Conservation (phyloP, 2,329 filamentous ascomycete species). For the Claviceps humidiphila region DNA sequence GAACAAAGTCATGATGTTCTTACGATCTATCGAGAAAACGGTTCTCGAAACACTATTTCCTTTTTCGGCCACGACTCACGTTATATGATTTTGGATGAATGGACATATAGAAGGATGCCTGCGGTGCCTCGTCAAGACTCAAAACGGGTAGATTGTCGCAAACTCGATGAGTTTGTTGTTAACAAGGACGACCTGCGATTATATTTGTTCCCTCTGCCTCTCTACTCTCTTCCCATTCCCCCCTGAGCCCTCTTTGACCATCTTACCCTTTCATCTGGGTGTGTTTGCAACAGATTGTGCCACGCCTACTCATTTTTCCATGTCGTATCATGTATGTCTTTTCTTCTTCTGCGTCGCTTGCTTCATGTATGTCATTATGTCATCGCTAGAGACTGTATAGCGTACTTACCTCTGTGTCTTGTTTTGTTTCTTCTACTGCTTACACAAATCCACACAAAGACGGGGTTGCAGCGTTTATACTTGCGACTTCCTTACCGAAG, state of each 20-base stretch:
- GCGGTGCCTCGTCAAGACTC: neutral
- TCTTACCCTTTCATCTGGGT: neutral
- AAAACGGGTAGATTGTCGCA: neutral
- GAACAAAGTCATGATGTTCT: slow-evolving; percentile 1
- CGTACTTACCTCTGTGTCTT: neutral
- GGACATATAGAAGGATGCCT: neutral
- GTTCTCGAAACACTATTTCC: neutral
- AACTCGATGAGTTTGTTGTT: neutral
- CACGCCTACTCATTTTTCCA: neutral
- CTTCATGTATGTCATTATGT: neutral
- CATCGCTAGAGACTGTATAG: neutral
- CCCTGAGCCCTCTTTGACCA: neutral
- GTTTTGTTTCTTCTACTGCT: neutral
- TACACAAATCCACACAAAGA: too few relatives aligned
- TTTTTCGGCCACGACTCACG: neutral
- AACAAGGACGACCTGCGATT: neutral
- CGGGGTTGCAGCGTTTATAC: too few relatives aligned
- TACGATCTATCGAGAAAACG: neutral
- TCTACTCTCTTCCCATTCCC: neutral
- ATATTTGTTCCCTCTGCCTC: neutral
- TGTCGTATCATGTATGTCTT: neutral
- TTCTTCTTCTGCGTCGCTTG: neutral
- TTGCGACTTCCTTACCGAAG: too few relatives aligned
- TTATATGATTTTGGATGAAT: neutral
- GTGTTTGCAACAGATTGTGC: too few relatives aligned